Conservation (phyloP, 2,329 filamentous ascomycete genomes). For the Helminthosporium solani region DNA sequence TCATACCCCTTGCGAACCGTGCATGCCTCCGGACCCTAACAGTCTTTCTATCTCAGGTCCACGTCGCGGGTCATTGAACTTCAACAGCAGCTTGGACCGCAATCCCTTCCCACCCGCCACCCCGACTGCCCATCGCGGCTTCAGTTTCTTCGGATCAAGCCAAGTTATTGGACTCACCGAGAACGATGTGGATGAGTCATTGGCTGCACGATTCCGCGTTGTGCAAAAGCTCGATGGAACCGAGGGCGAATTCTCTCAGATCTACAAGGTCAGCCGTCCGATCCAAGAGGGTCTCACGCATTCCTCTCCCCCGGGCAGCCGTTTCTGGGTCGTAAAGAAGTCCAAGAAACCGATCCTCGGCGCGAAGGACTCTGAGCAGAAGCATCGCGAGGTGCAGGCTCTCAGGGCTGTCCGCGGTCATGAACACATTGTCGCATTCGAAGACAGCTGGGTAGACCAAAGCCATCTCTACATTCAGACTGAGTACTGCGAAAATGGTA, state of each 20-base stretch:
- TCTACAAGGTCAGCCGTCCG: conserved; percentile 72
- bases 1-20: conserved; percentile 74
- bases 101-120: conserved; percentile 71
- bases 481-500: conserved; percentile 94
- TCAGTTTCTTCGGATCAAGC: conserved; percentile 58
- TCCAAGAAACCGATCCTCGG: conserved; percentile 78
- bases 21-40: conserved; percentile 77
- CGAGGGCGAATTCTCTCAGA: conserved; percentile 88
- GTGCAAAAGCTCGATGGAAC: conserved; percentile 70
- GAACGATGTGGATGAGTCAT: conserved; percentile 71
- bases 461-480: conserved; percentile 93
- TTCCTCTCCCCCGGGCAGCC: conserved; percentile 29
- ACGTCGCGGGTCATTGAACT: conserved; percentile 39
- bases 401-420: conserved; percentile 74
- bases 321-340: conserved; percentile 91
- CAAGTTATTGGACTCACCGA: conserved; percentile 65
- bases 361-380: conserved; percentile 74
- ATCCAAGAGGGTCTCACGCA: conserved; percentile 34
- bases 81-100: conserved; percentile 43
- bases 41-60: conserved; percentile 74
- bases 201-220: conserved; percentile 75
- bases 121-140: conserved; percentile 67
- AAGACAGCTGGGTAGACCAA: conserved; percentile 85
- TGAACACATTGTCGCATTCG: conserved; percentile 81
- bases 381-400: conserved; percentile 80